Evolutionary conservation across 2,329 filamentous ascomycete genomes (phyloP).

Genomic region (Penicillium sp.): DNA sequence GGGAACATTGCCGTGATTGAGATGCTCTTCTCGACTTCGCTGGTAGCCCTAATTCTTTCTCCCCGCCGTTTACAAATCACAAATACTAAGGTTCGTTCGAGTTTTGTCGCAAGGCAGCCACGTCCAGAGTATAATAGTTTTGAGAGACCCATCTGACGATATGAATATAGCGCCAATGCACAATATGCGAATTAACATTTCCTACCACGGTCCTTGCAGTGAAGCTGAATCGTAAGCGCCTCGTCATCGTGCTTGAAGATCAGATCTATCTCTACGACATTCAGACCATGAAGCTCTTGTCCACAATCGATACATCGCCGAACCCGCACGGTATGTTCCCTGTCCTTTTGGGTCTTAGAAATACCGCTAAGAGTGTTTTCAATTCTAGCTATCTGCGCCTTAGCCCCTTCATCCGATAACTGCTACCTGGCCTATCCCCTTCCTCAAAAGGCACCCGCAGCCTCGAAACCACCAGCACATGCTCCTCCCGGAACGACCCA

Average conservation of each 20-base stretch:
- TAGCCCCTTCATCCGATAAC: slow-evolving; percentile 92
- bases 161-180: slow-evolving; percentile 64
- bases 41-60: slow-evolving; percentile 90
- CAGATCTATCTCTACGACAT: slow-evolving; percentile 99
- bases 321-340: slow-evolving; percentile 71
- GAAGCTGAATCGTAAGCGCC: slow-evolving; percentile 87
- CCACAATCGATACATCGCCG: slow-evolving; percentile 90
- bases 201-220: slow-evolving; percentile 95
- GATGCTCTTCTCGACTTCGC: slow-evolving; percentile 97
- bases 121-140: slow-evolving; percentile 1
- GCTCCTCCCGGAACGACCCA: slow-evolving; percentile 77
- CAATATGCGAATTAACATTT: slow-evolving; percentile 98
- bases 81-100: slow-evolving; percentile 80
- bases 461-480: slow-evolving; percentile 70
- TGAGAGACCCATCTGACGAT: slow-evolving; percentile 6
- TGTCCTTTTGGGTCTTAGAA: not conserved
- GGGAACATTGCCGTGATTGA: slow-evolving; percentile 95
- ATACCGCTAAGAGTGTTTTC: slow-evolving; percentile 15
- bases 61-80: slow-evolving; percentile 92
- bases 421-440: slow-evolving; percentile 95
- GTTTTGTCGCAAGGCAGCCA: slow-evolving; percentile 10
- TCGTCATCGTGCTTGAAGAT: slow-evolving; percentile 92
- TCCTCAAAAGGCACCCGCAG: slow-evolving; percentile 65
- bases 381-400: slow-evolving; percentile 76
- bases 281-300: slow-evolving; percentile 93